A percentile compares a stretch with the other conserved stretches of the same genome.
These are phyloP conservation scores for Biancaea sappan DNA, from an alignment of 306 rosid genomes.

Conservation along the genomic window DNA sequence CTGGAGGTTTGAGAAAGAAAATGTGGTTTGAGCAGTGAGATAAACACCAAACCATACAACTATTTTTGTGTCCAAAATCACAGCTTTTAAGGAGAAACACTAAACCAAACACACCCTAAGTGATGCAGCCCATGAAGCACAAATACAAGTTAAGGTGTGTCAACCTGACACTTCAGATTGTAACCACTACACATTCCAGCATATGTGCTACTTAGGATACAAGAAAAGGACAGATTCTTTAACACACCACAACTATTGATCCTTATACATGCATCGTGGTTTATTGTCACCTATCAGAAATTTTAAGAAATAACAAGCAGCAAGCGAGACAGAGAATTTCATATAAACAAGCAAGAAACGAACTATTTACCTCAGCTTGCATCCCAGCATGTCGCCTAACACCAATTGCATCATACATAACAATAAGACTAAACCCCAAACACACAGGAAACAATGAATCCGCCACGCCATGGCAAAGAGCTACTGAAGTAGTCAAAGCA, in stretches of 20 bases:
- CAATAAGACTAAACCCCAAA: slow-evolving; percentile 66
- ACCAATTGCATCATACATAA: slow-evolving; percentile 72
- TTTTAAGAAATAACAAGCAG: not conserved
- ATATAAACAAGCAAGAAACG: not conserved
- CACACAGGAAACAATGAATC: slow-evolving; percentile 65
- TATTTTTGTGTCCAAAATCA: too few relatives aligned
- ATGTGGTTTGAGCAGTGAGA: too few relatives aligned
- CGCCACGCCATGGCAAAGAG: slow-evolving; percentile 43
- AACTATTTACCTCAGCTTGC: slow-evolving; percentile 61
- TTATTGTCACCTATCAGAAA: not conserved
- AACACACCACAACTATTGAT: not conserved
- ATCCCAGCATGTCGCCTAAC: slow-evolving; percentile 76
- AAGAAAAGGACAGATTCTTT: not conserved
- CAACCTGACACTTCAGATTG: not conserved
- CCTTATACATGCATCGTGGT: not conserved
- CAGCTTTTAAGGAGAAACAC: too few relatives aligned
- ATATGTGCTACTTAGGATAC: not conserved
- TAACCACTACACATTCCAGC: not conserved
- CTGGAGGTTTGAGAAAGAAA: too few relatives aligned
- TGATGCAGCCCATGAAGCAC: not conserved
- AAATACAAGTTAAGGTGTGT: too few relatives aligned
- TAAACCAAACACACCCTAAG: too few relatives aligned
- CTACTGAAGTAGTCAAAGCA: slow-evolving; percentile 68
- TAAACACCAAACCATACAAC: too few relatives aligned
- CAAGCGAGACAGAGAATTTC: not conserved